phyloP scores from a whole-genome alignment of 768 basidiomycete genomes.

The Pleurotus djamor region DNA sequence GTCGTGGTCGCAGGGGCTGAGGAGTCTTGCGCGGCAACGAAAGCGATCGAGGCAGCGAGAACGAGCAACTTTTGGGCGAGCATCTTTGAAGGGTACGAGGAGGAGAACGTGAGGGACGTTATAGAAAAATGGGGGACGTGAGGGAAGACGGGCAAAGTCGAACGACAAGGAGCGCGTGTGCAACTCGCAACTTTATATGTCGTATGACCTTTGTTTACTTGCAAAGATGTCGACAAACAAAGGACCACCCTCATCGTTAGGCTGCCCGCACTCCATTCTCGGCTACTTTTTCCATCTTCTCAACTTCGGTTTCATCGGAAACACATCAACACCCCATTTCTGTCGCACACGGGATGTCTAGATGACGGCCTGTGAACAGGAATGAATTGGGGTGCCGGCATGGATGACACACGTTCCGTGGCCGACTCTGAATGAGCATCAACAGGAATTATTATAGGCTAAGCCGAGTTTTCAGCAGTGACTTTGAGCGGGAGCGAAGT shows the following conservation, averaged over 20 bases:
- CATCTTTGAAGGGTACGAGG: neutral
- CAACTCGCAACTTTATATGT: neutral
- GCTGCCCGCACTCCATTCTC: neutral
- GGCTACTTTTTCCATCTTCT: too few species aligned
- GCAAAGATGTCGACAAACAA: neutral
- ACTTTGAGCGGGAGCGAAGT: too few species aligned
- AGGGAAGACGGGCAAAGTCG: neutral
- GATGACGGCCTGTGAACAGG: too few species aligned
- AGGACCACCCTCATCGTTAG: neutral
- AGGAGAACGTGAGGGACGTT: neutral
- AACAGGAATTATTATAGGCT: too few species aligned
- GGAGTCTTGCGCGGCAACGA: neutral
- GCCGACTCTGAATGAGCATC: too few species aligned
- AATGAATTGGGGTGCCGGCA: too few species aligned
- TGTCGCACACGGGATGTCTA: too few species aligned
- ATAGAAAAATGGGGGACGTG: neutral
- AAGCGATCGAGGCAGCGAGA: neutral
- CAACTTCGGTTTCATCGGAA: too few species aligned
- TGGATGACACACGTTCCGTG: too few species aligned
- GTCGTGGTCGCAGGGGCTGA: neutral
- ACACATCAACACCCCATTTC: too few species aligned
- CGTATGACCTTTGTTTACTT: neutral
- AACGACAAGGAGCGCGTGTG: neutral
- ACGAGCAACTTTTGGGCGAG: neutral
- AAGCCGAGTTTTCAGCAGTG: too few species aligned